A percentile compares a stretch with the other conserved stretches of the same genome.
Conservation (phyloP, 495 filamentous ascomycete genomes). For the Gamarada debralockiae region DNA sequence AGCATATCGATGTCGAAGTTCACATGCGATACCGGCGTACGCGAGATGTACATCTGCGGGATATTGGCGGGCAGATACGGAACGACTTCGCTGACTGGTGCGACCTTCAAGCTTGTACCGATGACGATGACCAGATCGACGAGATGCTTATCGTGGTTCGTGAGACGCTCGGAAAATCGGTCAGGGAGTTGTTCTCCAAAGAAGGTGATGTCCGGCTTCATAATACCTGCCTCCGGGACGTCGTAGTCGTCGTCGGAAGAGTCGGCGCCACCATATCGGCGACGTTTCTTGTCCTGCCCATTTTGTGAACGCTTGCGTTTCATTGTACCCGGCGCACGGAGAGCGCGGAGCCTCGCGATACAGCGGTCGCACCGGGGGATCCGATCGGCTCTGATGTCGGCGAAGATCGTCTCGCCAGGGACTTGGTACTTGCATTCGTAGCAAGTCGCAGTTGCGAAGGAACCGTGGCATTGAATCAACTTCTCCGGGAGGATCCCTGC, state of each 20-base stretch:
- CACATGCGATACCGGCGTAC: conserved; percentile 81
- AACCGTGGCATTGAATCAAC: conserved; percentile 93
- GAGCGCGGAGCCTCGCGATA: conserved; percentile 42
- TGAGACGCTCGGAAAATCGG: conserved; percentile 75
- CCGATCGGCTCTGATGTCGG: conserved; percentile 68
- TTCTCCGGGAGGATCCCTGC: conserved; percentile 82
- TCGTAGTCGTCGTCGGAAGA: conserved; percentile 72
- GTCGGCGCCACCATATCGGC: conserved; percentile 46
- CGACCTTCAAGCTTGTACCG: conserved; percentile 93
- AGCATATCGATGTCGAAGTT: conserved; percentile 94
- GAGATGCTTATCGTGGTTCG: conserved; percentile 69
- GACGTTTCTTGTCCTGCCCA: conserved; percentile 42
- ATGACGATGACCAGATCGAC: conserved; percentile 96
- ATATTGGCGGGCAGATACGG: conserved; percentile 71
- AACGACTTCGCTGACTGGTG: conserved; percentile 88
- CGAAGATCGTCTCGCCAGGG: conserved; percentile 71
- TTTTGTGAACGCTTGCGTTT: conserved; percentile 78
- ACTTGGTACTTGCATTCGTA: conserved; percentile 76
- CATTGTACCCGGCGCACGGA: conserved; percentile 40
- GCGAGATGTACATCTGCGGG: conserved; percentile 91
- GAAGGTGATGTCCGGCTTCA: conserved; percentile 99
- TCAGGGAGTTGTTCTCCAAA: conserved; percentile 88
- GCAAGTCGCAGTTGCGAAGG: conserved; percentile 89
- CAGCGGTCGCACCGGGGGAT: conserved; percentile 64
- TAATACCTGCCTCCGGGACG: conserved; percentile 73